Base-by-base conservation (phyloP, 108 stramenopile genomes). In the Cyclotella atomus region DNA sequence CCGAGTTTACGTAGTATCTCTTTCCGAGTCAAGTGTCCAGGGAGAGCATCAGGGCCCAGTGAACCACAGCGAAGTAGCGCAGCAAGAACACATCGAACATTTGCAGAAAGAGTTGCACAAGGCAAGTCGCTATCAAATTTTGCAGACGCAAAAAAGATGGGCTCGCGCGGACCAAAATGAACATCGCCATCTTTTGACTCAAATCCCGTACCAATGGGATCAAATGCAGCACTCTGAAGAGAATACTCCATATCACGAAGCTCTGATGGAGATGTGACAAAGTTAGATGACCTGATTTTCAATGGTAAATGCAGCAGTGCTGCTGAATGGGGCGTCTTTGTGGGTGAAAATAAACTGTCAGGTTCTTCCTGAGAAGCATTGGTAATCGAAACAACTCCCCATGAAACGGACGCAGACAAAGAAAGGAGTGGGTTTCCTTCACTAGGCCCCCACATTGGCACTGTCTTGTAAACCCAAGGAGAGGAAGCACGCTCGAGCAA, bases 161-260 rank as follows among this genome's bases (percentile, higher is more conserved):
- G 77, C 19, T 90, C 76, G 35, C 52, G 71, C 0, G 73, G 67
- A 16, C 68, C 68, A 28, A 56, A 67, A 12, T 56, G 50, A 47
- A 46, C 35, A 27, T 24, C 52, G 9, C 36, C 62, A 65, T 47
- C 66, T 47, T 65, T 61, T 60, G 35, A 32, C 19, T 50, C 59
- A 27, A 68, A 12, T 19, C 77, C 77, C 50, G 68, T 61, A 12
- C 77, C 77, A 53, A 80, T 54, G n/a, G 91, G 91, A 84, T 95
- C 83, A 21, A 95, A 71, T 45, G 89, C 75, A 12, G 85, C 82
- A 54, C 66, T 61, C 68, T 90, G 88, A 17, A 92, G 65, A 17
- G 87, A 68, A 53, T 84, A 66, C 80, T 95, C 91, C 88, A 91
- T 83, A 46, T 95, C 93, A 29, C 79, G 55, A 54, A 85, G 73